Evolutionary conservation across 768 basidiomycete species (phyloP), one percentile per base, ranked within the genome.

Genomic region (Tricholoma terreum): DNA sequence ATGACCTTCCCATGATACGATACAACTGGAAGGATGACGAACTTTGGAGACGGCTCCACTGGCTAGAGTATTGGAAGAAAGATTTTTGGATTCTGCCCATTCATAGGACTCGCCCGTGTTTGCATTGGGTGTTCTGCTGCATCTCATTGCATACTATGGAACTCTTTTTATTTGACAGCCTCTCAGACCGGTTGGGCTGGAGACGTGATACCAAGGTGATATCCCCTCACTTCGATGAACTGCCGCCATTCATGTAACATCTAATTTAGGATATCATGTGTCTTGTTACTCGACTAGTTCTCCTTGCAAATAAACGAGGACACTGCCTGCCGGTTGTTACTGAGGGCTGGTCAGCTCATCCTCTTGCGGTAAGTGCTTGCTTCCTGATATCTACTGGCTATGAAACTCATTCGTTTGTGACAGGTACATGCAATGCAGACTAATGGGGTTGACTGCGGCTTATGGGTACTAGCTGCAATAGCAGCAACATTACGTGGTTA

Each of bases 1-100:
- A 36, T 52, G 51, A 52, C 51, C 51, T 52, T 36, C 51, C 24
- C 38, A 52, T 52, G 35, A 38, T 52, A 52, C 35, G 34, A 35
- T 52, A 52, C 50, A 52, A 52, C 21, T 34, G 4, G 21, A 38
- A 38, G 34, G 38, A 52, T 38, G 50, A 51, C 22, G 33, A 51
- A 36, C 31, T 51, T 34, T 51, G 50, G 50, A 33, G 50, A 52
- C 11, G 50, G 50, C 34, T 38, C 24, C 50, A 38, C 24, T 6
- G 24, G 38, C 50, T 52, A 38, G 50, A 52, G n/a, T 52, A 30
- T 35, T 52, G 45, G 45, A 36, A 12, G 9, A 52, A 52, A 36
- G 35, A 38, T 36, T 36, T 52, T 52, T 52, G 50, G 50, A 52
- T 52, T 22, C 35, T 52, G 34, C 50, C 50, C 11, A 38, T 52